Conservation (phyloP, 176 grass and related monocot genomes). For the sorghum (Sorghum bicolor) region Sorghum_bicolor_NCBIv3 NC_012872.2:73058001-73058500, state of each 20-base stretch:
- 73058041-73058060: background rate
- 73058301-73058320: background rate
- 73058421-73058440: background rate
- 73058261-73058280: background rate
- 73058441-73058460: background rate
- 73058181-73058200: background rate
- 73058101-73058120: background rate
- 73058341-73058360: background rate
- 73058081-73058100: background rate
- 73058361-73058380: background rate
- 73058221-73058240: background rate
- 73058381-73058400: background rate
- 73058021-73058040: background rate
- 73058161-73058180: background rate
- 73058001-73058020: conserved; percentile 42
- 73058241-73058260: background rate
- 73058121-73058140: background rate
- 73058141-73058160: background rate
- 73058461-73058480: background rate
- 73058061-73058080: background rate
- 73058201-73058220: background rate
- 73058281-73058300: background rate
- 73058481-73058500: background rate
- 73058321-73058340: background rate
- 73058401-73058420: background rate